Base-by-base conservation (phyloP, 2,329 filamentous ascomycete species). In the Ophidiomyces ophidiicola region DNA sequence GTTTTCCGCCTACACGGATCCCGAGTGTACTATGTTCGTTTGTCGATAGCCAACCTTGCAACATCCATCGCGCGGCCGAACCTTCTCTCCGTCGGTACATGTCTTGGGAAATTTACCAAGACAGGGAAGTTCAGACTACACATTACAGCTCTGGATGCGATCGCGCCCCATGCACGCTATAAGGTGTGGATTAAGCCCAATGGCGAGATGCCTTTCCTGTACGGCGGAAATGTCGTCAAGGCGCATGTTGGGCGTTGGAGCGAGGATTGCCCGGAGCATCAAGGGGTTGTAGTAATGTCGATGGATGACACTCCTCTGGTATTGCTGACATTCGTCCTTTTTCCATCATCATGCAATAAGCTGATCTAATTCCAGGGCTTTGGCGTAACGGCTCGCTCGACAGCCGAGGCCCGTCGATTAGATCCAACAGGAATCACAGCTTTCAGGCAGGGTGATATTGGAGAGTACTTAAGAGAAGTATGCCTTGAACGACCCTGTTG, bases 141-240 rank as follows among this genome's bases (percentile, higher is more conserved):
- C 66, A 83, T 94, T 55, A 94, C 87, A 1, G 82, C 72, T 5
- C 70, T 98, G 43, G 81, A 86, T 47, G 75, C 94, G 47, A 80
- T 98, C 49, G 82, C 87, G 42, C 80, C 84, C 48, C 85, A 94
- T 60, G 88, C 88, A 31, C 72, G 90, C 44, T 93, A 94, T 67
- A 96, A 96, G 75, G 78, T 96, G 51, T 96, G 87, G 86, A 80
- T 98, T 50, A 92, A 92, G 64, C 74, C 79, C 44, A 96, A 96
- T 63, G 90, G 90, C 50, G 87, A 92, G 55, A 94, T 94, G 86
- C 88, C 90, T 1, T 96, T 93, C 60, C 66, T 98, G 32, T 98
- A 96, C 63, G 90, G 90, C 38, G 83, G 84, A 42, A 87, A 96
- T 61, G 71, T 93, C 37, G 76, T 92, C 50, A 84, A 84, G 60